These are phyloP conservation scores for Aspergillus ostianus DNA, from an alignment of 495 filamentous ascomycete species.

Conservation along the genomic window DNA sequence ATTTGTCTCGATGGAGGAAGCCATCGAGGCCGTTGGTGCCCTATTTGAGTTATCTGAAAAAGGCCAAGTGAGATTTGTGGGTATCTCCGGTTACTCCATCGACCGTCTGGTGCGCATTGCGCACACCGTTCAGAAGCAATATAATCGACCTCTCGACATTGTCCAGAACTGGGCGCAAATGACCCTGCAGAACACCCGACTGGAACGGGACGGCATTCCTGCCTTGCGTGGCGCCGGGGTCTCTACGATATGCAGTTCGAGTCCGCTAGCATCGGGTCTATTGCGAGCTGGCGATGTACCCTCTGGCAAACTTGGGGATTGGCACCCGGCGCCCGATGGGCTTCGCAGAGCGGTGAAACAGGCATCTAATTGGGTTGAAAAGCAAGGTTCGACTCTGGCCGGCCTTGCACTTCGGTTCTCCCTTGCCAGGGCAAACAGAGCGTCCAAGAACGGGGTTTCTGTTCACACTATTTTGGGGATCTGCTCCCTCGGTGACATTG, in stretches of 20 bases:
- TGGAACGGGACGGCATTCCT: slow-evolving; percentile 50
- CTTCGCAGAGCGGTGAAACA: slow-evolving; percentile 53
- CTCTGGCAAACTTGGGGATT: slow-evolving; percentile 66
- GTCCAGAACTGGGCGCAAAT: slow-evolving; percentile 83
- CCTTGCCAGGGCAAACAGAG: slow-evolving; percentile 29
- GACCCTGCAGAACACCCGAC: slow-evolving; percentile 72
- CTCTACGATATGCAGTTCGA: slow-evolving; percentile 52
- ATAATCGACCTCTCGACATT: slow-evolving; percentile 75
- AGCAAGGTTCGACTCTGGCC: slow-evolving; percentile 64
- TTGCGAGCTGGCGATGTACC: slow-evolving; percentile 64
- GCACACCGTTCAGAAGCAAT: slow-evolving; percentile 49
- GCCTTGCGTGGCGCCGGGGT: slow-evolving; percentile 65
- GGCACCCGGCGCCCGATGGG: slow-evolving; percentile 70
- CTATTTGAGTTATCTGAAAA: slow-evolving; percentile 62
- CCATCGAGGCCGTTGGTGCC: slow-evolving; percentile 54
- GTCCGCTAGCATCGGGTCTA: background rate
- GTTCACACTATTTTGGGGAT: slow-evolving; percentile 15
- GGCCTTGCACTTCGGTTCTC: background rate
- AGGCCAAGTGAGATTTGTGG: slow-evolving; percentile 27
- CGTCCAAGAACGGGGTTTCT: background rate
- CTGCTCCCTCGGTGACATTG: slow-evolving; percentile 10
- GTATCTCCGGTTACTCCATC: background rate
- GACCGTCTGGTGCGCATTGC: background rate
- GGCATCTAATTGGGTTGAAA: slow-evolving; percentile 52
- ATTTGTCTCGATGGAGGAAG: slow-evolving; percentile 54